A percentile compares a stretch with the other conserved stretches of the same genome.
These are phyloP conservation scores for Tylopilus rubrobrunneus DNA, from an alignment of 768 basidiomycete genomes.

Conservation along the genomic window DNA sequence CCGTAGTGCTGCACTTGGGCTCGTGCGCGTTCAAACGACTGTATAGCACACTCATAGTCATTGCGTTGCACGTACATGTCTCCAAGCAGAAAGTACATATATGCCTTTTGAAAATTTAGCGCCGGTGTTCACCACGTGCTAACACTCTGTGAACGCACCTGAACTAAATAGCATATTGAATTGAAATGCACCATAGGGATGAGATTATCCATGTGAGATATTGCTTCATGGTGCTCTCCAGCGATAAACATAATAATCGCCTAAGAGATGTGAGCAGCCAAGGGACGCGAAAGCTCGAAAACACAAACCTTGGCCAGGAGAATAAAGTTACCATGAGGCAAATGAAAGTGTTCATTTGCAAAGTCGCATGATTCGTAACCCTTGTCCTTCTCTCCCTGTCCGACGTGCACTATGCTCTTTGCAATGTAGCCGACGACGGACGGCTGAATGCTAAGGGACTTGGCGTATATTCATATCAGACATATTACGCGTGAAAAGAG, in stretches of 20 bases:
- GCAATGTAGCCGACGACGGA: not conserved
- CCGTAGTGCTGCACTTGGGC: not conserved
- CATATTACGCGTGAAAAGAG: not conserved
- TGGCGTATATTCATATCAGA: not conserved
- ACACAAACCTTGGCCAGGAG: not conserved
- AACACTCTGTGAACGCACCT: not conserved
- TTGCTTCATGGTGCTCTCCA: constrained; percentile 1
- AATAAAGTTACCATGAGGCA: not conserved
- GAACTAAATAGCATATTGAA: not conserved
- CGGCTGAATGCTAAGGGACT: not conserved
- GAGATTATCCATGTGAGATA: not conserved
- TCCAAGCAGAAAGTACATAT: constrained; percentile 9
- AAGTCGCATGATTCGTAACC: not conserved
- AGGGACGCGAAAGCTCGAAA: not conserved
- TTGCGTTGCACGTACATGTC: not conserved
- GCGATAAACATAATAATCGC: constrained; percentile 2
- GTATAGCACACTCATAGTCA: not conserved
- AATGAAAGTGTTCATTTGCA: not conserved
- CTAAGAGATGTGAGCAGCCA: not conserved
- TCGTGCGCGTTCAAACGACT: not conserved
- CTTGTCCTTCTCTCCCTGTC: not conserved
- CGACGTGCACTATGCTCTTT: not conserved
- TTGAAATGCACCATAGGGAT: not conserved
- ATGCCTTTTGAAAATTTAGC: not conserved
- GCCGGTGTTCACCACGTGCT: too few species aligned